Percentiles rank a stretch among this genome's conserved stretches.
Evolutionary conservation across 371 early-diverging fungal genomes (phyloP).

Genomic region (Mucor irregularis): DNA sequence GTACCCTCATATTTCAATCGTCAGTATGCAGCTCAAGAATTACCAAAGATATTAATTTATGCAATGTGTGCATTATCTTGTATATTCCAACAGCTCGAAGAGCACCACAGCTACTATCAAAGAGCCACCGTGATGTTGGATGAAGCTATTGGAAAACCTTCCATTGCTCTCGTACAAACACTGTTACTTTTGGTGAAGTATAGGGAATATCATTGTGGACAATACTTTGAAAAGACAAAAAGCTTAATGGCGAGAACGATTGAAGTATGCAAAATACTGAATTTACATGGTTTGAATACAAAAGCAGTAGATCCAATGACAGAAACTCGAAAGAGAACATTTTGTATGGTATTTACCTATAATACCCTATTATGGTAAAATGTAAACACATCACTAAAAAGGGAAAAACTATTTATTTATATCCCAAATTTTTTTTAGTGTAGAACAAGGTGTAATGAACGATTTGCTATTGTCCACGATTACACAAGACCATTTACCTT

Average conservation of each 20-base stretch:
- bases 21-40: conserved; percentile 15
- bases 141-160: conserved; percentile 67
- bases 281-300: conserved; percentile 12
- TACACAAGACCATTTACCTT: conserved; percentile 1
- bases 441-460: conserved; percentile 21
- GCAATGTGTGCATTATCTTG: conserved; percentile 65
- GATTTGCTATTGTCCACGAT: neutral
- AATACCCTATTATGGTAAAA: conserved; percentile 36
- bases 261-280: conserved; percentile 23
- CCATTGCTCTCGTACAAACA: conserved; percentile 66
- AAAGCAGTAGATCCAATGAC: conserved; percentile 3
- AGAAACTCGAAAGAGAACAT: conserved; percentile 42
- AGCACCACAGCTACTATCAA: conserved; percentile 28
- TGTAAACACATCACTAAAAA: conserved; percentile 11
- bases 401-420: conserved; percentile 11
- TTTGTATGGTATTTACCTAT: conserved; percentile 44
- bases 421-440: conserved; percentile 19
- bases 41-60: conserved; percentile 31
- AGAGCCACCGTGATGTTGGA: conserved; percentile 54
- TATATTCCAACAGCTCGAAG: conserved; percentile 12
- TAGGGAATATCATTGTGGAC: conserved; percentile 41
- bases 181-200: conserved; percentile 74
- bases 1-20: conserved; percentile 19
- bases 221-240: conserved; percentile 21
- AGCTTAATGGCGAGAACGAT: conserved; percentile 17